Conservation (phyloP, 2,329 filamentous ascomycete genomes). For the Bipolaris bicolor region DNA sequence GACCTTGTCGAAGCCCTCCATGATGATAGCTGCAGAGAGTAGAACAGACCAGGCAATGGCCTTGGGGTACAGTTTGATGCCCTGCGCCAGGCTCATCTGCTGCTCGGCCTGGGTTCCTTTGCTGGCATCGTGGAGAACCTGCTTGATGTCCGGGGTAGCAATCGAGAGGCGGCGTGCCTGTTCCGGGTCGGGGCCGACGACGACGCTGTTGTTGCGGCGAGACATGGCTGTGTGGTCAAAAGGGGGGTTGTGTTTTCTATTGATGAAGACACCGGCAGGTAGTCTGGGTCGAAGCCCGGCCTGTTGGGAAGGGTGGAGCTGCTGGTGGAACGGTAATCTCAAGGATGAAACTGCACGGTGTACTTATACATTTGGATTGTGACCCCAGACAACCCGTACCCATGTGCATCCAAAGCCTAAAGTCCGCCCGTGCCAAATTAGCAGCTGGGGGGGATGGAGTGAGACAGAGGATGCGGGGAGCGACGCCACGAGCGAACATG, state of each 20-base stretch:
- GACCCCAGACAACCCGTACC: constrained; percentile 15
- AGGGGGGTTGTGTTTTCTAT: not conserved
- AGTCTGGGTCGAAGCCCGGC: constrained; percentile 19
- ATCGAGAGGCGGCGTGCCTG: constrained; percentile 39
- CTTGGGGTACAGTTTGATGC: constrained; percentile 82
- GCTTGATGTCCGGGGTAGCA: constrained; percentile 35
- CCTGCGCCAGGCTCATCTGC: constrained; percentile 67
- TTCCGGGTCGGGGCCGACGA: constrained; percentile 41
- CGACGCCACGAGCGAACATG: constrained; percentile 21
- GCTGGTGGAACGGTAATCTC: constrained; percentile 16
- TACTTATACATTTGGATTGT: constrained; percentile 29
- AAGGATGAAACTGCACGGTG: constrained; percentile 21
- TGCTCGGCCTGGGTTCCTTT: constrained; percentile 54
- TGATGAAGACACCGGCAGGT: constrained; percentile 2
- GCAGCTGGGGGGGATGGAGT: constrained; percentile 24
- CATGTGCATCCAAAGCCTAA: constrained; percentile 11
- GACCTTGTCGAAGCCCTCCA: constrained; percentile 88
- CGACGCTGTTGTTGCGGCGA: constrained; percentile 41
- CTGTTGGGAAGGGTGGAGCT: constrained; percentile 25
- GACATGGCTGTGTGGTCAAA: constrained; percentile 32
- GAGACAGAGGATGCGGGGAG: constrained; percentile 34
- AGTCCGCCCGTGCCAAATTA: constrained; percentile 24
- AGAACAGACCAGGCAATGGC: constrained; percentile 82
- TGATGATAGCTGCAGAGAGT: constrained; percentile 85
- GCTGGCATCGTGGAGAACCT: constrained; percentile 40